phyloP scores from a whole-genome alignment of 2,329 filamentous ascomycete genomes.

The Fonsecaea nubica region DNA sequence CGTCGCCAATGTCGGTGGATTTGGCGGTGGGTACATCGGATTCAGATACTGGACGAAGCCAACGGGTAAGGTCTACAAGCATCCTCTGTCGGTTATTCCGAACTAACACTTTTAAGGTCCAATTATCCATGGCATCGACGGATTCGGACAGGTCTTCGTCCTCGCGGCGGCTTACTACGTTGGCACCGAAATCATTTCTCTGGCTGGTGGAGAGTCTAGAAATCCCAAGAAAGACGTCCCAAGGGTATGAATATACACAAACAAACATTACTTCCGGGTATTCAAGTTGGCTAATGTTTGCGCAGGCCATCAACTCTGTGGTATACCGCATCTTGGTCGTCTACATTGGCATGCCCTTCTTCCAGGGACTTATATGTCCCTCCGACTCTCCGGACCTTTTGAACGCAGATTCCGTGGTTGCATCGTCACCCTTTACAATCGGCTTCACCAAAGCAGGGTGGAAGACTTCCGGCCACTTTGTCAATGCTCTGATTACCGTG shows the following conservation, averaged over 20 bases:
- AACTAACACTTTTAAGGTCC: conserved; percentile 37
- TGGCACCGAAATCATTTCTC: conserved; percentile 59
- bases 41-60: conserved; percentile 77
- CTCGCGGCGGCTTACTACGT: conserved; percentile 48
- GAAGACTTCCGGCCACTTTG: conserved; percentile 68
- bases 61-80: background rate
- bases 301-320: conserved; percentile 50
- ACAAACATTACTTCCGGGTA: background rate
- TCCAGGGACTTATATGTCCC: conserved; percentile 61
- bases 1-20: conserved; percentile 47
- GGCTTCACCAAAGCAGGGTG: conserved; percentile 51
- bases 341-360: conserved; percentile 53
- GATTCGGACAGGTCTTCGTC: conserved; percentile 48
- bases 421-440: conserved; percentile 59
- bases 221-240: conserved; percentile 62
- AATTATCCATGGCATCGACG: conserved; percentile 46
- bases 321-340: conserved; percentile 63
- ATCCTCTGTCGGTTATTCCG: background rate
- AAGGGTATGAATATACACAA: conserved; percentile 45
- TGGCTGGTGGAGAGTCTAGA: conserved; percentile 62
- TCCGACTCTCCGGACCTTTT: conserved; percentile 43
- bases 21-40: conserved; percentile 61
- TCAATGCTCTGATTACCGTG: conserved; percentile 78
- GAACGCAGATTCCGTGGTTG: conserved; percentile 44
- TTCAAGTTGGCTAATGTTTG: conserved; percentile 45